Percentiles rank a stretch among this genome's conserved stretches.
Evolutionary conservation across 2,329 filamentous ascomycete species (phyloP).

Genomic region (Aspergillus sp.): DNA sequence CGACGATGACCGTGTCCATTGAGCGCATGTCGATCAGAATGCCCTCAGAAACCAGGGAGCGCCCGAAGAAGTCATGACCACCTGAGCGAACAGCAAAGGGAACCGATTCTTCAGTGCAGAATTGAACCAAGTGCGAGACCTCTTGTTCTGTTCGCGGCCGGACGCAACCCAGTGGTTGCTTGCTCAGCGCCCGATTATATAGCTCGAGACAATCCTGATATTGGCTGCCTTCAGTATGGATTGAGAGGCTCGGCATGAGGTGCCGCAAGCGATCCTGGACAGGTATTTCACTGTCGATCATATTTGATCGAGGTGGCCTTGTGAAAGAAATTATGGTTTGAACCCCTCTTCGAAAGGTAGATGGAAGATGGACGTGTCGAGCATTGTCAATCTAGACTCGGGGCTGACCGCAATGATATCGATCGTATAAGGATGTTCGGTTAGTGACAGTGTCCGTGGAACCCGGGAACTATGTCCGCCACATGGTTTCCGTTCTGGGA

Average conservation of each 20-base stretch:
- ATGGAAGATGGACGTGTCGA: no score
- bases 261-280: constrained; percentile 35
- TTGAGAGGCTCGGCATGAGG: neutral
- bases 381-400: no score
- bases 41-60: constrained; percentile 3
- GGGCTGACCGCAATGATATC: no score
- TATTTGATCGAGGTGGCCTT: no score
- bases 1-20: constrained; percentile 11
- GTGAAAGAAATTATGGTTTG: no score
- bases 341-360: no score
- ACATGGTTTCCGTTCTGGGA: no score
- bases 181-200: neutral
- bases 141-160: neutral
- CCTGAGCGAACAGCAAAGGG: constrained; percentile 15
- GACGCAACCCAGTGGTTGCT: neutral
- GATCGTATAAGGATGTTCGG: no score
- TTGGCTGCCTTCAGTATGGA: neutral
- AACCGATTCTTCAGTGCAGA: neutral
- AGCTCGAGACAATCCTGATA: neutral
- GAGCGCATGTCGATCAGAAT: constrained; percentile 15
- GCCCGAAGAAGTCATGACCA: constrained; percentile 19
- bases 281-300: no score
- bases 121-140: neutral
- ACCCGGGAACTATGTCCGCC: no score
- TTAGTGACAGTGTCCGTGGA: no score